Conservation (phyloP, 495 filamentous ascomycete genomes). For the Tuber borchii region DNA sequence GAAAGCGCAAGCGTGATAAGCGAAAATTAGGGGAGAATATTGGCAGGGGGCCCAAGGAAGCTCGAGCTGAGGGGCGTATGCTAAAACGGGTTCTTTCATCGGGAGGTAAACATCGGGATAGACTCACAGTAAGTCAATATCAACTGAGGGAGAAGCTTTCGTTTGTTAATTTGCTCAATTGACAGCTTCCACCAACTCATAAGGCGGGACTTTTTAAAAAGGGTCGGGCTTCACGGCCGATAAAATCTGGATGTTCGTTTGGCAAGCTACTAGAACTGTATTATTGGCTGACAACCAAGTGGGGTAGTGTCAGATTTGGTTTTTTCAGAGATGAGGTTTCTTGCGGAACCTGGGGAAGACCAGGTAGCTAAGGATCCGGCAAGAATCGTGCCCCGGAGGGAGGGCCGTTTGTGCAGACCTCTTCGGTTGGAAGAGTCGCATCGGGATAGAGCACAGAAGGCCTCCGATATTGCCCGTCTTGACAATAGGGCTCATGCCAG, state of each 20-base stretch:
- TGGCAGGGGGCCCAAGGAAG: background rate
- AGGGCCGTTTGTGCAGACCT: background rate
- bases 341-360: background rate
- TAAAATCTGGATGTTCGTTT: background rate
- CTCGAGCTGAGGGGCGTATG: background rate
- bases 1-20: background rate
- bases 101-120: background rate
- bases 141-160: background rate
- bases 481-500: background rate
- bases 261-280: background rate
- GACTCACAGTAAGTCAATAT: background rate
- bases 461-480: background rate
- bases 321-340: conserved; percentile 1
- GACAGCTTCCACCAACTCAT: background rate
- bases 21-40: background rate
- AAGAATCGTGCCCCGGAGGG: background rate
- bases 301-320: background rate
- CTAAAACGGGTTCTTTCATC: background rate
- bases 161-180: background rate
- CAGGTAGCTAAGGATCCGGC: background rate
- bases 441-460: background rate
- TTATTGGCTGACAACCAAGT: background rate
- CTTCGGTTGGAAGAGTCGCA: background rate
- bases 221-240: background rate
- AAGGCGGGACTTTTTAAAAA: background rate